Percentiles rank a stretch among this genome's conserved stretches.
These are phyloP conservation scores for Coniochaeta ligniaria DNA, from an alignment of 2,329 filamentous ascomycete species.

Conservation along the genomic window DNA sequence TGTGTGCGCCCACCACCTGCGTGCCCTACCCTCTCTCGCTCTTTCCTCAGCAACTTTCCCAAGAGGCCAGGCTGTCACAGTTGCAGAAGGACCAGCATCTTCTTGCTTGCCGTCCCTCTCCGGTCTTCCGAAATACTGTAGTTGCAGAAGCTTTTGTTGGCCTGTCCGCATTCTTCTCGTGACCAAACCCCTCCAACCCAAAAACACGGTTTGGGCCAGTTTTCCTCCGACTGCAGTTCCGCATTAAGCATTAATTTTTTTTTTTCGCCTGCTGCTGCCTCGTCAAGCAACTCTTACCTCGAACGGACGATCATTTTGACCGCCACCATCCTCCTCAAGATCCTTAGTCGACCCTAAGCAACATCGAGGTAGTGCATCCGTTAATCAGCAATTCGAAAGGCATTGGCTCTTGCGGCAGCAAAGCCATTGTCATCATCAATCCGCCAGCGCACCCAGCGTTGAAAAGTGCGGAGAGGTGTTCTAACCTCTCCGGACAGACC, in stretches of 20 bases:
- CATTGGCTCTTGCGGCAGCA: not conserved
- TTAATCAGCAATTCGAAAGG: not conserved
- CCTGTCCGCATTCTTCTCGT: not conserved
- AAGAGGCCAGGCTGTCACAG: no score
- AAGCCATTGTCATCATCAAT: not conserved
- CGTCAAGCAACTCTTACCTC: not conserved
- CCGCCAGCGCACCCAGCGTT: not conserved
- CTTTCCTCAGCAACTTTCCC: not conserved
- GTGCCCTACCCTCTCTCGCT: not conserved
- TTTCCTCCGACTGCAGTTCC: not conserved
- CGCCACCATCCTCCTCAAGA: not conserved
- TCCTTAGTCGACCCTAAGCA: not conserved
- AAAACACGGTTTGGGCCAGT: not conserved
- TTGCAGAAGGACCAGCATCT: not conserved
- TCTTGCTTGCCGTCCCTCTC: not conserved
- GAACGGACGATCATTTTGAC: not conserved
- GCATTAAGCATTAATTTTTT: conserved; percentile 1
- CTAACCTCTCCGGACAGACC: conserved; percentile 9
- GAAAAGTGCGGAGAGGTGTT: conserved; percentile 3
- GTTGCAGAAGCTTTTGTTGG: not conserved
- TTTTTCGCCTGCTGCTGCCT: not conserved
- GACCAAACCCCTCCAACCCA: not conserved
- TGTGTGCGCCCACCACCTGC: not conserved
- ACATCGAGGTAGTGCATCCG: not conserved
- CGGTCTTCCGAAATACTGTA: not conserved